phyloP scores from a whole-genome alignment of 2,329 filamentous ascomycete genomes.

The Ophiobolus disseminans region DNA sequence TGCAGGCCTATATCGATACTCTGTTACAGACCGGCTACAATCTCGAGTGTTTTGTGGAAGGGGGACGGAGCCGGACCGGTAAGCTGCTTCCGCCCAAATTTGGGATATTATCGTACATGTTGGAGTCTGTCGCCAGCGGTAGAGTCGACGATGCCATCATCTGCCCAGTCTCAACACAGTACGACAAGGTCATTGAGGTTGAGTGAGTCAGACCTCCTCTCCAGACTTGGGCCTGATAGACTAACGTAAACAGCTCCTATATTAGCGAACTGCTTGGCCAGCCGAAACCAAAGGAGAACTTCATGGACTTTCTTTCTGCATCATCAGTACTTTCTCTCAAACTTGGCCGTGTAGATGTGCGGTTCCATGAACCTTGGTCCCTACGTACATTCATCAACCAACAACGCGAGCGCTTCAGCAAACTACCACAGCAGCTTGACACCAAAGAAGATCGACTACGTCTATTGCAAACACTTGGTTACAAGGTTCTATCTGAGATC shows the following conservation, averaged over 20 bases:
- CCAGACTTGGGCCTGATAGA: too few species aligned
- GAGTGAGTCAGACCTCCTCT: too few species aligned
- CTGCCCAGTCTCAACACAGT: slow-evolving; percentile 95
- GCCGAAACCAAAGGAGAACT: slow-evolving; percentile 93
- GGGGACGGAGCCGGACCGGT: slow-evolving; percentile 88
- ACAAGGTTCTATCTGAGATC: slow-evolving; percentile 91
- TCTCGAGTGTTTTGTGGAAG: slow-evolving; percentile 98
- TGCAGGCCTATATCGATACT: slow-evolving; percentile 95
- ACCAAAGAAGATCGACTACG: slow-evolving; percentile 65
- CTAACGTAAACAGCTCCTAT: slow-evolving; percentile 67
- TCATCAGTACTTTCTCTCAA: slow-evolving; percentile 89
- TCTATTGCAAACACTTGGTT: slow-evolving; percentile 84
- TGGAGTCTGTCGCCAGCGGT: slow-evolving; percentile 88
- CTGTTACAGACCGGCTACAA: slow-evolving; percentile 90
- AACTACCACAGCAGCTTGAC: slow-evolving; percentile 43
- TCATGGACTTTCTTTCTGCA: slow-evolving; percentile 85
- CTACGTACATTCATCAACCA: slow-evolving; percentile 80
- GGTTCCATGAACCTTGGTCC: slow-evolving; percentile 97
- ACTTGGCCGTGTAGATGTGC: slow-evolving; percentile 89
- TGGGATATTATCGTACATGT: slow-evolving; percentile 87
- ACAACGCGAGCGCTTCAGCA: slow-evolving; percentile 68
- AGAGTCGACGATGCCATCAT: slow-evolving; percentile 90
- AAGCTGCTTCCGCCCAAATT: slow-evolving; percentile 96
- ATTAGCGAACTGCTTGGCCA: slow-evolving; percentile 92
- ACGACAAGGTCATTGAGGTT: slow-evolving; percentile 98